A percentile compares a stretch with the other conserved stretches of the same genome.
Conservation (phyloP, 2,329 filamentous ascomycete genomes). For the Claviceps digitariae region DNA sequence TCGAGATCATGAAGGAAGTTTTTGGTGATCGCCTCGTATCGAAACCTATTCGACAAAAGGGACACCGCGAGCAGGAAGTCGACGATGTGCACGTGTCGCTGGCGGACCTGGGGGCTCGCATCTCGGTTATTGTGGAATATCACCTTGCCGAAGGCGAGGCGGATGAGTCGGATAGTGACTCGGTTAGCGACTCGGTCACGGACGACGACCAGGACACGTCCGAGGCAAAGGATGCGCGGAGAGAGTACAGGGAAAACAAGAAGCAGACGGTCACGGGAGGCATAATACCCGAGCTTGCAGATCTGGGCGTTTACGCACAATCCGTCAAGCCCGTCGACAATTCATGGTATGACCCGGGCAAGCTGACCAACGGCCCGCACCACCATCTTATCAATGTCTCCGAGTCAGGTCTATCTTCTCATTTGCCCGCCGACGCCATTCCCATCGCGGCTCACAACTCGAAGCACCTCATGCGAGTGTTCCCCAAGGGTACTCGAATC, state of each 20-base stretch:
- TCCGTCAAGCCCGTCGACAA: constrained; percentile 54
- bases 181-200: constrained; percentile 12
- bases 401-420: constrained; percentile 40
- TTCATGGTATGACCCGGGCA: constrained; percentile 45
- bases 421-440: constrained; percentile 33
- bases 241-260: constrained; percentile 40
- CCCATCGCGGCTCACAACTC: constrained; percentile 46
- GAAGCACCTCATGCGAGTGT: constrained; percentile 56
- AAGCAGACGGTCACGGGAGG: constrained; percentile 33
- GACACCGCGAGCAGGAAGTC: constrained; percentile 39
- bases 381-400: constrained; percentile 59
- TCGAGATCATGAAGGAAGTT: constrained; percentile 51
- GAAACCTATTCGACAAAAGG: constrained; percentile 41
- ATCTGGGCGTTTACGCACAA: constrained; percentile 55
- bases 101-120: constrained; percentile 45
- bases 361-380: constrained; percentile 42
- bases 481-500: constrained; percentile 55
- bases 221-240: constrained; percentile 30
- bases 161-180: constrained; percentile 18
- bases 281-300: constrained; percentile 52
- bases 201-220: constrained; percentile 27
- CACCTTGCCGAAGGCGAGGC: constrained; percentile 33
- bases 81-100: constrained; percentile 40
- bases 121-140: constrained; percentile 55
- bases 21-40: constrained; percentile 47